phyloP scores from a whole-genome alignment of 805 yeast species.

The Tanozyma kutaoensis region DNA sequence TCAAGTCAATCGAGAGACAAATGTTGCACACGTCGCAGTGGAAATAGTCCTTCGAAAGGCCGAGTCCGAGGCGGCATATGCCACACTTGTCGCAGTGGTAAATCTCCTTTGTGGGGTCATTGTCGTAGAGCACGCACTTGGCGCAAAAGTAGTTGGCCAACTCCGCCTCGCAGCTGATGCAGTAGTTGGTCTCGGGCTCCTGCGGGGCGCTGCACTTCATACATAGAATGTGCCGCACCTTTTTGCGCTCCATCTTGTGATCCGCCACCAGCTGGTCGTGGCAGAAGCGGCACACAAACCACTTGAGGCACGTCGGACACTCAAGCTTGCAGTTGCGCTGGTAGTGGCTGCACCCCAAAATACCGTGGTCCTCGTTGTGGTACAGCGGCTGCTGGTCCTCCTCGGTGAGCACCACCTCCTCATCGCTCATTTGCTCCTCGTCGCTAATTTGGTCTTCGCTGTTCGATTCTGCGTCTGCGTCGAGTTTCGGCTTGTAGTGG shows the following conservation, averaged over 20 bases:
- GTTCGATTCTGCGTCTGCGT: too few species aligned
- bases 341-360: constrained; percentile 71
- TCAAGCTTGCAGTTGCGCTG: constrained; percentile 73
- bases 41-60: constrained; percentile 78
- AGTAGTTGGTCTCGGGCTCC: constrained; percentile 49
- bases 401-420: constrained; percentile 33
- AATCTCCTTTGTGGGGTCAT: constrained; percentile 63
- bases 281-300: constrained; percentile 78
- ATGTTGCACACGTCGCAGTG: constrained; percentile 87
- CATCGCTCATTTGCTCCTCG: constrained; percentile 12
- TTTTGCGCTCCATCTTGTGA: constrained; percentile 38
- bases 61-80: constrained; percentile 81
- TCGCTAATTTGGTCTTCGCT: too few species aligned
- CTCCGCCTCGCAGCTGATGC: constrained; percentile 51
- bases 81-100: constrained; percentile 92
- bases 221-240: constrained; percentile 62
- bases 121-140: constrained; percentile 72
- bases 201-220: constrained; percentile 73
- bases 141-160: constrained; percentile 71
- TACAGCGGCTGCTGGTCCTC: constrained; percentile 36
- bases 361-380: constrained; percentile 14
- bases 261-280: constrained; percentile 59
- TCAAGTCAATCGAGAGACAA: constrained; percentile 70
- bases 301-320: constrained; percentile 59
- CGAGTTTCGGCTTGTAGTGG: constrained; percentile 40